A percentile compares a stretch with the other conserved stretches of the same genome.
Evolutionary conservation across 305 asterid genomes (phyloP).

Genomic region (Plantago coronopus): DNA sequence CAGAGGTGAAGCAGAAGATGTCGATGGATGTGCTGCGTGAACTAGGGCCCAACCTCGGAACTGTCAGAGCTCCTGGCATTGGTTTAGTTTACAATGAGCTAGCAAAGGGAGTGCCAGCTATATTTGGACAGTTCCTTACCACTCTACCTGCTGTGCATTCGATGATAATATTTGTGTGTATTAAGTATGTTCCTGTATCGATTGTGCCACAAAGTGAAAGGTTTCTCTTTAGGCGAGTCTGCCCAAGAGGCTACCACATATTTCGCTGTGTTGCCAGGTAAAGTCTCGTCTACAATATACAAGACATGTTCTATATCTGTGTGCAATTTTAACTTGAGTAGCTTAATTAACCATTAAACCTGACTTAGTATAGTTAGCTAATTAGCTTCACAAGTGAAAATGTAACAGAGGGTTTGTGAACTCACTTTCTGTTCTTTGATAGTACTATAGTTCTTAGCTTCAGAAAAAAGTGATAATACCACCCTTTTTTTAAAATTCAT

Average conservation of each 20-base stretch:
- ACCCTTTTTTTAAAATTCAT: no score
- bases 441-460: no score
- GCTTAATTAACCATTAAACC: no score
- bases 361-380: no score
- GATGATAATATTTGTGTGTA: conserved; percentile 93
- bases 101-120: conserved; percentile 94
- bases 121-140: conserved; percentile 94
- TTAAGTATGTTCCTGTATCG: conserved; percentile 91
- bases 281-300: conserved; percentile 12
- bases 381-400: no score
- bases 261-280: conserved; percentile 99
- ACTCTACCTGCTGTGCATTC: conserved; percentile 98
- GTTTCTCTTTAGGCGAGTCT: conserved; percentile 92
- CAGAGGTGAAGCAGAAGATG: conserved; percentile 87
- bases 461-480: neutral
- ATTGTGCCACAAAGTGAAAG: conserved; percentile 91
- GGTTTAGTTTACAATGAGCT: conserved; percentile 93
- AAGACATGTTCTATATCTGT: no score
- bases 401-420: no score
- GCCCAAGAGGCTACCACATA: conserved; percentile 88
- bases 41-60: conserved; percentile 90
- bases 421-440: no score
- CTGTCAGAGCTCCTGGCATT: conserved; percentile 97
- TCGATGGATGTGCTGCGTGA: conserved; percentile 83
- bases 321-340: no score